Conservation (phyloP, 2,329 filamentous ascomycete genomes). For the Colletotrichum euphorbiae region DNA sequence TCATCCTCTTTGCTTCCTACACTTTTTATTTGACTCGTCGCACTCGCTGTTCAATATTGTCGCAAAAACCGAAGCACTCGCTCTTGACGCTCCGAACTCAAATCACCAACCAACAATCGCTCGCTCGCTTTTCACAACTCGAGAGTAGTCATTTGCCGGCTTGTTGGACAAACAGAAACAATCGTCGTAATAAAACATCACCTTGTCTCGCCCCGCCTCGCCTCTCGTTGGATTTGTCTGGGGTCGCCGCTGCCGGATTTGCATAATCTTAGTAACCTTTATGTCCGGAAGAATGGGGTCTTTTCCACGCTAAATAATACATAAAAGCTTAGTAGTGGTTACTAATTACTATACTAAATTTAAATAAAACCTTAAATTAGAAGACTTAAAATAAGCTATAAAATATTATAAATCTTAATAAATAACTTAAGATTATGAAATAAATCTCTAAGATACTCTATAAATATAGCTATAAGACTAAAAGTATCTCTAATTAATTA, state of each 20-base stretch:
- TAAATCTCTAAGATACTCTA: too few species aligned
- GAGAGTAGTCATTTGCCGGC: neutral
- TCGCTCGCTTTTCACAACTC: slow-evolving; percentile 23
- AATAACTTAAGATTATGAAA: too few species aligned
- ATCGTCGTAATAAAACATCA: neutral
- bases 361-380: too few species aligned
- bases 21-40: slow-evolving; percentile 17
- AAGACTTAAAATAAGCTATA: too few species aligned
- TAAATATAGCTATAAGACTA: too few species aligned
- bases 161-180: neutral
- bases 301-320: too few species aligned
- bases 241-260: slow-evolving; percentile 14
- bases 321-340: too few species aligned
- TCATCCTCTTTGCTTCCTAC: neutral
- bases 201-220: neutral
- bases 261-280: too few species aligned
- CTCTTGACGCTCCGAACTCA: neutral
- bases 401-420: too few species aligned
- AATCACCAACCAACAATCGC: slow-evolving; percentile 16
- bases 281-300: too few species aligned
- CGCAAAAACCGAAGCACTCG: slow-evolving; percentile 16
- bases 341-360: too few species aligned
- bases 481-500: too few species aligned
- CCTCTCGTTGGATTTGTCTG: neutral
- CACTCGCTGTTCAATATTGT: neutral